Evolutionary conservation across 2,329 filamentous ascomycete genomes (phyloP), one percentile per base, ranked within the genome.

Genomic region (Neonectria hederae): DNA sequence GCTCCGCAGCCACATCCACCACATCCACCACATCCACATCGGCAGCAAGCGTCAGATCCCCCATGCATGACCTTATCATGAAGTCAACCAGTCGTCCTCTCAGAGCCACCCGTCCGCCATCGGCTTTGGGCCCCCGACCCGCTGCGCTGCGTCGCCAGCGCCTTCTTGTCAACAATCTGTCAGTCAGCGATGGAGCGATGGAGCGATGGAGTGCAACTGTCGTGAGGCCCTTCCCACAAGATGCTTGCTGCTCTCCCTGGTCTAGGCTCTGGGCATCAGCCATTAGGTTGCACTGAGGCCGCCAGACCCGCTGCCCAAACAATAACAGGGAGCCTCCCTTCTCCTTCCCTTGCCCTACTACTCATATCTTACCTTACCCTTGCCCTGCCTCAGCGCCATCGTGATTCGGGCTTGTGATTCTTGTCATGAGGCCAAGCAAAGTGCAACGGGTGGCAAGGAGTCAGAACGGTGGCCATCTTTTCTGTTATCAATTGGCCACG

Each of bases 1-100:
- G 55, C 70, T 72, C 67, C 70, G 67, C 67, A 68, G 5, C 10
- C 28, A n/a, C n/a, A n/a, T n/a, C n/a, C n/a, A 54, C 62, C 53
- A 64, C 63, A 28, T 49, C 62, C 30, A 22, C 49, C 30, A 13
- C 30, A 52, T 51, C 62, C 46, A 64, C 61, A 57, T 64, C 57
- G 63, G 62, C 66, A 54, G 40, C 49, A 71, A 67, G 63, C 63
- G 70, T 69, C 70, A 72, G 70, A 73, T 73, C 70, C 67, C 65
- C 67, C 65, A 71, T 73, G 71, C 71, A 73, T 72, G 71, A 59
- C 68, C 71, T 73, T 73, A 73, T 73, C 71, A 68, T 62, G 58
- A 59, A 61, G 65, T 60, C 54, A 58, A 57, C 59, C 67, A 51
- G 65, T 51, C 38, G 32, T 40, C 52, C 66, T 71, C 65, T 62